A percentile compares a stretch with the other conserved stretches of the same genome.
Evolutionary conservation across 495 filamentous ascomycete species (phyloP).

Genomic region (Glutinoglossum americanum): DNA sequence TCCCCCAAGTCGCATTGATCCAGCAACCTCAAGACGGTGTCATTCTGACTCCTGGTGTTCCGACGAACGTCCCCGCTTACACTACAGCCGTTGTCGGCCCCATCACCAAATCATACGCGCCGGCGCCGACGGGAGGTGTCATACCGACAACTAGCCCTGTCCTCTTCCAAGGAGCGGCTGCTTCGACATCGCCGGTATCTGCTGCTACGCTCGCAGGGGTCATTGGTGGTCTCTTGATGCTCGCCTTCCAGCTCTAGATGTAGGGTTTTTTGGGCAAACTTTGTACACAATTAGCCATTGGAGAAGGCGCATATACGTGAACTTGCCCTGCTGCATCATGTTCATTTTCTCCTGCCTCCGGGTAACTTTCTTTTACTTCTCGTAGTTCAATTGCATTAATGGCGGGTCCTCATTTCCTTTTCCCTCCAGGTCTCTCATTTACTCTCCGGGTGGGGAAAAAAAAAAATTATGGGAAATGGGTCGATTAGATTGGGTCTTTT

Average conservation of each 20-base stretch:
- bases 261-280: too few relatives aligned
- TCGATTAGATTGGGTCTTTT: too few relatives aligned
- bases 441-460: too few relatives aligned
- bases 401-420: too few relatives aligned
- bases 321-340: too few relatives aligned
- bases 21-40: neutral
- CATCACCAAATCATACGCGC: neutral
- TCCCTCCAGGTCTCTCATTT: too few relatives aligned
- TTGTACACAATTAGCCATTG: too few relatives aligned
- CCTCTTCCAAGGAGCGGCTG: neutral
- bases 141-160: neutral
- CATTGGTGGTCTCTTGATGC: neutral
- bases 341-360: too few relatives aligned
- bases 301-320: too few relatives aligned
- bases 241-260: neutral
- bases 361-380: too few relatives aligned
- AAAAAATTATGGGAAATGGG: too few relatives aligned
- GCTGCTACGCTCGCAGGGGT: neutral
- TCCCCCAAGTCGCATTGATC: conserved; percentile 5
- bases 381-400: too few relatives aligned
- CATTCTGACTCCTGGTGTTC: conserved; percentile 1
- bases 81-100: neutral
- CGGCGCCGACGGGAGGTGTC: neutral
- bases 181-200: neutral
- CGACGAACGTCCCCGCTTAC: neutral